Base-by-base conservation (phyloP, 306 rosid genomes). In the Parietaria judaica region DNA sequence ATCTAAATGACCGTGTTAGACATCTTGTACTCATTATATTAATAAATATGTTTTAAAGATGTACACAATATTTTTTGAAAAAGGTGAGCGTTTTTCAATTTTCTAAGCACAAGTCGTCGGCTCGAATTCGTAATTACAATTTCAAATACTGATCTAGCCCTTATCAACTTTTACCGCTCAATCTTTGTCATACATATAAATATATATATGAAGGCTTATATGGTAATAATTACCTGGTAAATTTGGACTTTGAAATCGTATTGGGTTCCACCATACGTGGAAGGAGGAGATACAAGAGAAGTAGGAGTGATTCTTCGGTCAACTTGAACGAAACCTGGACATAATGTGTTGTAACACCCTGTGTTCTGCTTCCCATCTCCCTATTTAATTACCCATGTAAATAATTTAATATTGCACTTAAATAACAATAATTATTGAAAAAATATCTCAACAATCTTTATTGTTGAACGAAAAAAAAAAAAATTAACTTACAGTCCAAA, bases 281-380 rank as follows among this genome's bases (percentile, higher is more conserved):
- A 62, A 50, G 66, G 15, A 17, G 41, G 41, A 11, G 7, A 23
- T 6, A 63, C 3, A 4, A 10, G 56, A 50, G 45, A 17, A 6
- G 46, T 7, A 9, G 57, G 66, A 49, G 66, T 47, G 1, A 49
- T 36, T 49, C 14, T 49, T n/a, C 14, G 31, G 50, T 63, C 45
- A 31, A 49, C 56, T 63, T 49, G 56, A 38, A 63, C 66, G 34
- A 63, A 63, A 34, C 66, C 66, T 6, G 45, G 56, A 17, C 66
- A 49, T 4, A 13, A 14, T 23, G 56, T 62, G 31, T 62, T 34
- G 53, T 31, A 62, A 15, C 66, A 48, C 3, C 66, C 56, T 34
- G 56, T 48, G 6, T 35, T 62, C 0, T 31, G 14, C 31, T 62
- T 48, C 38, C 66, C 66, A 35, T 62, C 66, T 14, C 56, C 66